These are phyloP conservation scores for Trichomonas gallinae DNA, from an alignment of 208 protist genomes.

Conservation along the genomic window DNA sequence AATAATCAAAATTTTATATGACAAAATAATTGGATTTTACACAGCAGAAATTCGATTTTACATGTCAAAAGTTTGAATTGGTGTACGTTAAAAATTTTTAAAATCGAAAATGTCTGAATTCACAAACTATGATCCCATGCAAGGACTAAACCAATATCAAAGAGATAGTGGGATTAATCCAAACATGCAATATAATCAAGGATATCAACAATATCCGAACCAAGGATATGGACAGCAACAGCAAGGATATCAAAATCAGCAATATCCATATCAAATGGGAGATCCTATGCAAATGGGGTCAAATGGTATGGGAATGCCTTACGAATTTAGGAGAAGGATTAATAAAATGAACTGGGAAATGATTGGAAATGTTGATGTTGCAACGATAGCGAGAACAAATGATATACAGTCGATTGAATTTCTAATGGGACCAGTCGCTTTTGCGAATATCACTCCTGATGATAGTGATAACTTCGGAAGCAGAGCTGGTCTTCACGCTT, in stretches of 20 bases:
- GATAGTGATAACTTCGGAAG: not conserved
- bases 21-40: too few relatives aligned
- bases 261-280: not conserved
- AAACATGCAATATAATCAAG: not conserved
- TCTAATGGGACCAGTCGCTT: not conserved
- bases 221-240: not conserved
- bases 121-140: not conserved
- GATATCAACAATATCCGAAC: not conserved
- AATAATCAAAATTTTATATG: too few relatives aligned
- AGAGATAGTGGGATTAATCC: not conserved
- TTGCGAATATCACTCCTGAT: not conserved
- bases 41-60: too few relatives aligned
- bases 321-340: not conserved
- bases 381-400: not conserved
- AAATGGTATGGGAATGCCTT: not conserved
- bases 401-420: not conserved
- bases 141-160: not conserved
- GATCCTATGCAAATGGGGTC: not conserved
- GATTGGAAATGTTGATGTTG: not conserved
- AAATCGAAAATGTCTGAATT: not conserved
- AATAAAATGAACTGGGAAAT: conserved; percentile 21
- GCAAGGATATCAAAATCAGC: not conserved
- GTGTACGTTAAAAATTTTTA: not conserved
- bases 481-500: not conserved
- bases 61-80: too few relatives aligned